Conservation (phyloP, 345 rosid species). For the Microthlaspi erraticum region DNA sequence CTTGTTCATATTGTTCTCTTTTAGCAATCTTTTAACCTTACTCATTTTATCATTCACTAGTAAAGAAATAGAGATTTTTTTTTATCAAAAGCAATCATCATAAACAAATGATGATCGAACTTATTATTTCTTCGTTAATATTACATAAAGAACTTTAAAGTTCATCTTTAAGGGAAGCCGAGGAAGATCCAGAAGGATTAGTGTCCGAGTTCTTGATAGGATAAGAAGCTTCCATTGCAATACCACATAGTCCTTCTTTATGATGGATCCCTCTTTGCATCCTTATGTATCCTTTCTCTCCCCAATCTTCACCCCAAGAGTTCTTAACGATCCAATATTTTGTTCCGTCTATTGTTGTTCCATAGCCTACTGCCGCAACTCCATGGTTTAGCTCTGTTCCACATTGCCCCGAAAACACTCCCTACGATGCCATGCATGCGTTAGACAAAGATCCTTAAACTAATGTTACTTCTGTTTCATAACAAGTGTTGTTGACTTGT, state of each 20-base stretch:
- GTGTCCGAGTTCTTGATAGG: conserved; percentile 60
- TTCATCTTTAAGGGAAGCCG: conserved; percentile 57
- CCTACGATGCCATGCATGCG: conserved; percentile 45
- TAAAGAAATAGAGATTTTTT: no score
- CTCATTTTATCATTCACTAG: no score
- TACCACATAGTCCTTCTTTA: conserved; percentile 64
- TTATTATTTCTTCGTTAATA: not conserved
- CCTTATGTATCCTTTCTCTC: conserved; percentile 73
- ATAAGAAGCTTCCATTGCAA: conserved; percentile 78
- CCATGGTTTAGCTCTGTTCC: conserved; percentile 74
- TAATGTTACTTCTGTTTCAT: not conserved
- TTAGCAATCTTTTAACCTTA: no score
- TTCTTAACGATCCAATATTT: conserved; percentile 79
- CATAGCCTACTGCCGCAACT: conserved; percentile 72
- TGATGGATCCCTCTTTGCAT: conserved; percentile 56
- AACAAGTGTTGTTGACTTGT: not conserved
- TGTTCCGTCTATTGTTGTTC: conserved; percentile 69
- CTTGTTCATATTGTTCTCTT: no score
- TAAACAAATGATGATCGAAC: conserved; percentile 14
- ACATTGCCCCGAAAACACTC: conserved; percentile 66
- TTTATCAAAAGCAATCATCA: no score
- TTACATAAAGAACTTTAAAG: conserved; percentile 47
- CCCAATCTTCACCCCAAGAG: conserved; percentile 86
- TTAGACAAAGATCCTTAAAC: not conserved
- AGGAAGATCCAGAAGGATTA: conserved; percentile 49